Evolutionary conservation across 2,329 filamentous ascomycete genomes (phyloP).

Genomic region (Chalaropsis ovoidea): DNA sequence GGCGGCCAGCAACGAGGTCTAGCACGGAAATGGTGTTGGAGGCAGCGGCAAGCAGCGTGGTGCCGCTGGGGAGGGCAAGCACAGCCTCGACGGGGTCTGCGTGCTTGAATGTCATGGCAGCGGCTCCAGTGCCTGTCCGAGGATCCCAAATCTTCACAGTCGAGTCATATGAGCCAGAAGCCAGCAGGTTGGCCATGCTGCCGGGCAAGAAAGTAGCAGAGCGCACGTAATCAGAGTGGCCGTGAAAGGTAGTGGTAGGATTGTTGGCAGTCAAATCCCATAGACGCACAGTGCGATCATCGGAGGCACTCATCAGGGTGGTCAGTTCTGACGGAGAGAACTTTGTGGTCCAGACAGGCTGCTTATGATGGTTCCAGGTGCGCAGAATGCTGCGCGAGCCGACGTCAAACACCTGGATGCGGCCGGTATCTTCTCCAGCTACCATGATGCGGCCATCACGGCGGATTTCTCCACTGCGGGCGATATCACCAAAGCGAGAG

Average conservation of each 20-base stretch:
- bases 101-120: conserved; percentile 92
- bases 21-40: conserved; percentile 83
- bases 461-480: conserved; percentile 78
- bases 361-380: conserved; percentile 90
- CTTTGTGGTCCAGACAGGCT: conserved; percentile 82
- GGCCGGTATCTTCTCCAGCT: conserved; percentile 82
- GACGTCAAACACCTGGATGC: conserved; percentile 91
- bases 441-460: conserved; percentile 81
- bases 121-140: conserved; percentile 49
- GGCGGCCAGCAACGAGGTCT: conserved; percentile 83
- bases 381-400: conserved; percentile 80
- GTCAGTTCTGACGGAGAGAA: conserved; percentile 89
- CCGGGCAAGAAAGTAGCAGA: conserved; percentile 76
- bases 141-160: conserved; percentile 93
- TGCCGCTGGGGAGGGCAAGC: conserved; percentile 77
- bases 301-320: conserved; percentile 75
- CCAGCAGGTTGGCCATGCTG: conserved; percentile 60
- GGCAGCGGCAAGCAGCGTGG: conserved; percentile 72
- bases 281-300: conserved; percentile 82
- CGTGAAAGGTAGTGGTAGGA: conserved; percentile 66
- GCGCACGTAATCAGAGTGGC: conserved; percentile 88
- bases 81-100: conserved; percentile 79
- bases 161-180: conserved; percentile 88
- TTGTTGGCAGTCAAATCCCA: conserved; percentile 84
- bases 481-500: conserved; percentile 83